Conservation (phyloP, 2,329 filamentous ascomycete species). For the Alternaria solani region DNA sequence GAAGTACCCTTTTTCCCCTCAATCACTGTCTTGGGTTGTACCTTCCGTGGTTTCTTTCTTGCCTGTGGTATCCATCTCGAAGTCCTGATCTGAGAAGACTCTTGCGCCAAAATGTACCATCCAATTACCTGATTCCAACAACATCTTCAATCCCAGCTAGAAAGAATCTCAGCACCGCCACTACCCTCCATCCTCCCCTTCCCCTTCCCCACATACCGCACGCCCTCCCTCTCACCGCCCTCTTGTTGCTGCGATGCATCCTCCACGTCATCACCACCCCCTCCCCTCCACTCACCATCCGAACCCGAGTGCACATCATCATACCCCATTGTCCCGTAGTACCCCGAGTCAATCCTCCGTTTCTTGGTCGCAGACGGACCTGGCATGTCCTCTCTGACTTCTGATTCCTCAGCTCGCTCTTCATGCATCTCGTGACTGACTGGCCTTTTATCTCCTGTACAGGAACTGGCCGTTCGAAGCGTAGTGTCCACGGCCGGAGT, state of each 20-base stretch:
- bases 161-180: not conserved
- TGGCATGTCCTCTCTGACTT: not conserved
- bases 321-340: not conserved
- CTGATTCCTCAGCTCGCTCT: not conserved
- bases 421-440: accelerated
- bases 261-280: not conserved
- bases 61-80: not conserved
- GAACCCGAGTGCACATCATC: not conserved
- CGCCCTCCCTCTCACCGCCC: not conserved
- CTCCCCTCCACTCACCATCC: not conserved
- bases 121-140: not conserved
- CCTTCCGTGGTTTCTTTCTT: not conserved
- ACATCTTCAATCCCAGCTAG: not conserved
- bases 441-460: not conserved
- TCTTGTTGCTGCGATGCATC: not conserved
- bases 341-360: not conserved
- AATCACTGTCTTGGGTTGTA: not conserved
- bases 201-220: not conserved
- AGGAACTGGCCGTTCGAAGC: not conserved
- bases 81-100: not conserved
- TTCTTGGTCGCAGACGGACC: not conserved
- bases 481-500: not conserved
- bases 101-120: not conserved
- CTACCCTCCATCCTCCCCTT: not conserved
- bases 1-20: not conserved